A percentile compares a stretch with the other conserved stretches of the same genome.
Conservation (phyloP, 345 rosid species). For the Salix brachista region DNA sequence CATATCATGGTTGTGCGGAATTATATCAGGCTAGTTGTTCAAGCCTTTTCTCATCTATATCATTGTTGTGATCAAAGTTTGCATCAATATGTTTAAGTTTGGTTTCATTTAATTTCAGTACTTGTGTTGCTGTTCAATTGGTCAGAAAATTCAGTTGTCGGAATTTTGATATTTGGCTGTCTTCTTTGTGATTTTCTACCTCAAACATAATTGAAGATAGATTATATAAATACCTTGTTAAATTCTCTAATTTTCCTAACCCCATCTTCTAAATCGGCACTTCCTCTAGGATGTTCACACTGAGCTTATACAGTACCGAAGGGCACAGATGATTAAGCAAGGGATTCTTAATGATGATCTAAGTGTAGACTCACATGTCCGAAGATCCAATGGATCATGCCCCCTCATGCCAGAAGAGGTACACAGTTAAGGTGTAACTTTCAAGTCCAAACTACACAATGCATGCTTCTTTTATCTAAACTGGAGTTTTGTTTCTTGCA, state of each 20-base stretch:
- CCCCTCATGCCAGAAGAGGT: slow-evolving; percentile 99
- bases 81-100: not conserved
- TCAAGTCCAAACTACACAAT: slow-evolving; percentile 3
- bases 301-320: slow-evolving; percentile 85
- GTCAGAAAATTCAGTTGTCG: not conserved
- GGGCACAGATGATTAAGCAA: slow-evolving; percentile 84
- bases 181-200: not conserved
- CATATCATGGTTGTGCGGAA: slow-evolving; percentile 98
- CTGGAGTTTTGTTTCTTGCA: slow-evolving; percentile 10
- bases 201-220: not conserved
- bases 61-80: slow-evolving; percentile 2
- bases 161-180: not conserved
- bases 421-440: slow-evolving; percentile 9
- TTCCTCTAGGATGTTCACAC: slow-evolving; percentile 78
- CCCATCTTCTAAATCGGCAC: slow-evolving; percentile 19
- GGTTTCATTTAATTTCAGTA: not conserved
- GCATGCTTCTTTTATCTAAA: not conserved
- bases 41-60: slow-evolving; percentile 14
- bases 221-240: slow-evolving; percentile 7
- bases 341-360: slow-evolving; percentile 60
- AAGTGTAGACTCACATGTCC: slow-evolving; percentile 57
- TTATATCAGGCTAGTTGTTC: slow-evolving; percentile 71
- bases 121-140: not conserved
- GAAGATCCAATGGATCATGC: slow-evolving; percentile 79
- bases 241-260: slow-evolving; percentile 25